phyloP scores from a whole-genome alignment of 2,329 filamentous ascomycete species.

The Colletotrichum sp. region DNA sequence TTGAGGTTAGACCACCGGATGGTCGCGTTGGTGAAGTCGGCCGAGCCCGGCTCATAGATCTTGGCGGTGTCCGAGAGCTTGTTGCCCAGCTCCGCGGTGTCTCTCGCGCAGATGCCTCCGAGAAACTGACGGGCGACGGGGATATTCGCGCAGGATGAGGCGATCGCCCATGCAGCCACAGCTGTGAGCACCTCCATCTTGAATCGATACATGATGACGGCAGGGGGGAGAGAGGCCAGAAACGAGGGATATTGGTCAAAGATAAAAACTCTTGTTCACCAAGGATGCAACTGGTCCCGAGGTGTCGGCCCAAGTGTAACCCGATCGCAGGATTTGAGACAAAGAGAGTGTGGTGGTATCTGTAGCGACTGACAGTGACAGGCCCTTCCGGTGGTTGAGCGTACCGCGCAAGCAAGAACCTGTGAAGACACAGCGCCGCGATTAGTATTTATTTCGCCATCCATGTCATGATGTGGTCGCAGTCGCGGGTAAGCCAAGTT shows the following conservation, averaged over 20 bases:
- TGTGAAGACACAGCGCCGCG: neutral
- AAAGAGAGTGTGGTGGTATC: neutral
- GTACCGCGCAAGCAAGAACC: neutral
- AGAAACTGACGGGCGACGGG: constrained; percentile 10
- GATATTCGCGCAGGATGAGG: constrained; percentile 24
- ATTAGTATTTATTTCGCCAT: constrained; percentile 1
- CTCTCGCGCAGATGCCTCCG: constrained; percentile 22
- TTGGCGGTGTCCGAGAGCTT: constrained; percentile 43
- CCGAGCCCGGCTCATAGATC: constrained; percentile 46
- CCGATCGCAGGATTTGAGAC: neutral
- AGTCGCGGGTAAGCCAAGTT: neutral
- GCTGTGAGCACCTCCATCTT: constrained; percentile 30
- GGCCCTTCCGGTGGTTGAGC: neutral
- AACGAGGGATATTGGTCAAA: neutral
- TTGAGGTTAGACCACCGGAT: constrained; percentile 51
- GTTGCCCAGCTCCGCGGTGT: constrained; percentile 26
- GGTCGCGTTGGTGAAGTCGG: constrained; percentile 41
- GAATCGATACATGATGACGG: neutral
- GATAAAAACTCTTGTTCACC: neutral
- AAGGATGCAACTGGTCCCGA: neutral
- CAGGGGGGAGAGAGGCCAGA: neutral
- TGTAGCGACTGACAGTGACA: neutral
- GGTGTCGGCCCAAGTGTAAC: neutral
- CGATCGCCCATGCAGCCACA: constrained; percentile 28
- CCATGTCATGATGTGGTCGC: neutral